Evolutionary conservation across 1,284 basidiomycete genomes (phyloP).

Genomic region (Termitomyces sp.): DNA sequence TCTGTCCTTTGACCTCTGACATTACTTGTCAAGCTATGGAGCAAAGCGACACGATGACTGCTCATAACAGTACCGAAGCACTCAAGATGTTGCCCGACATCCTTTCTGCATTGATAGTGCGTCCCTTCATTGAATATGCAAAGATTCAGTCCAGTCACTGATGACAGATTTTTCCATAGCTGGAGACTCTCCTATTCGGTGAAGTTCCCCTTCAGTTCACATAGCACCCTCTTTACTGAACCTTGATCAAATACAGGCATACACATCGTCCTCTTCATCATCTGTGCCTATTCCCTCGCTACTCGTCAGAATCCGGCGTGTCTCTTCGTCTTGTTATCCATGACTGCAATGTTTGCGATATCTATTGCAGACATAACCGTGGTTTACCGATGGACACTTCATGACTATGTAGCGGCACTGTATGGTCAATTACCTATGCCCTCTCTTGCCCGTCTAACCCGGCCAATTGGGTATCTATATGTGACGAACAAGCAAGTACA

Average conservation of each 20-base stretch:
- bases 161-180: not conserved
- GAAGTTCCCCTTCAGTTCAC: not conserved
- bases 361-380: constrained; percentile 25
- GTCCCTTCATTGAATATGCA: not conserved
- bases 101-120: not conserved
- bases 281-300: constrained; percentile 13
- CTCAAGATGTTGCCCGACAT: not conserved
- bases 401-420: constrained; percentile 15
- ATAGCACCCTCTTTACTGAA: not conserved
- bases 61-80: not conserved
- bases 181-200: constrained; percentile 2
- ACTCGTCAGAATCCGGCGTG: constrained; percentile 6
- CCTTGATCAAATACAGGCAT: constrained; percentile 8
- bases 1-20: not conserved
- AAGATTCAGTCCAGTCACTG: not conserved
- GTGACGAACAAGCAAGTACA: constrained; percentile 23
- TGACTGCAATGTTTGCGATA: constrained; percentile 21
- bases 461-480: constrained; percentile 20
- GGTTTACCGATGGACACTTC: constrained; percentile 19
- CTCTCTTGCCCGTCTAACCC: not conserved
- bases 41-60: not conserved
- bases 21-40: not conserved
- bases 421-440: not conserved
- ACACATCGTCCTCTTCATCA: constrained; percentile 18
- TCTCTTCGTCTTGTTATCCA: constrained; percentile 16